Evolutionary conservation across 2,329 filamentous ascomycete genomes (phyloP), one percentile per base, ranked within the genome.

Genomic region (Penicillium carneum): DNA sequence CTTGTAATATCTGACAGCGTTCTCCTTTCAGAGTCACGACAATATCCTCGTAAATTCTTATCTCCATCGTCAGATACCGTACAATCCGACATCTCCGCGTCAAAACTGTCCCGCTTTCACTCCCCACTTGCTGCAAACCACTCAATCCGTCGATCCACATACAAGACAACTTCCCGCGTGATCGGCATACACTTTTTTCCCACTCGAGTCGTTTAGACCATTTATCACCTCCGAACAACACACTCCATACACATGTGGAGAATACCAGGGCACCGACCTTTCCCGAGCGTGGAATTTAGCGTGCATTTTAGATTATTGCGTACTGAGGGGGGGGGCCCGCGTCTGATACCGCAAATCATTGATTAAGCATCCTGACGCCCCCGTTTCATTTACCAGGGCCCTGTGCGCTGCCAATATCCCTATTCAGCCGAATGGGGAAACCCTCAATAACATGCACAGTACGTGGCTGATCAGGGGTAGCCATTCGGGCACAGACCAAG

Each of bases 101-200:
- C 62, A 34, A 41, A 31, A 16, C 16, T 39, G 43, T 56, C 53
- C 58, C 64, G 43, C 39, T 36, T 47, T 18, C 57, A 29, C 38
- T 31, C 52, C 42, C 52, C 52, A 48, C 52, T 47, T 48, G 31
- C 52, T 55, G 52, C 52, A 47, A 54, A 54, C 51, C 31, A 55
- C 41, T 38, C 52, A 55, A 55, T 55, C 20, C 52, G 45, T 46
- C 62, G 63, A 64, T 65, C 64, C 61, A 61, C 62, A 46, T 61
- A 41, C 54, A 49, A 45, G 9, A 50, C 29, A 45, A 49, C 54
- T 63, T 70, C 68, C 68, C 68, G 68, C 62, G 63, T 69, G 68
- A 70, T 70, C 68, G 67, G 63, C 68, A 70, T 48, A 46, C 48
- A 33, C 18, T 20, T 53, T 23, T 23, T 12, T 20, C 38, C 14